Evolutionary conservation across 495 filamentous ascomycete genomes (phyloP).

Genomic region (Aspergillus kassunensis): DNA sequence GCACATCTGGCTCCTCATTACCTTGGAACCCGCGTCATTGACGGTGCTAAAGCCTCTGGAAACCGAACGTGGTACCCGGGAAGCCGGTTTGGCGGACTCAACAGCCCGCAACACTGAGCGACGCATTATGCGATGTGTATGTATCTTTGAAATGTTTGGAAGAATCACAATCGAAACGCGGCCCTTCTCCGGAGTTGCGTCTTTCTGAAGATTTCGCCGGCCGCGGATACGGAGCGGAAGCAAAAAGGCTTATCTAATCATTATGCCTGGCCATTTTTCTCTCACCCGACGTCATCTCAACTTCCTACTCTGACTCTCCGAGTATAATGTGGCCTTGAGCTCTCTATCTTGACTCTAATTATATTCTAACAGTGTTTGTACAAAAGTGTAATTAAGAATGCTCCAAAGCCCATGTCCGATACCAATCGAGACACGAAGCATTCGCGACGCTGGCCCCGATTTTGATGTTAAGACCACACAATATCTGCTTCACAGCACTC

Average conservation of each 20-base stretch:
- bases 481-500: conserved; percentile 87
- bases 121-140: conserved; percentile 29
- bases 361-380: not conserved
- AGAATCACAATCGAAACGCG: conserved; percentile 5
- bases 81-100: conserved; percentile 40
- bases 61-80: conserved; percentile 35
- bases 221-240: conserved; percentile 19
- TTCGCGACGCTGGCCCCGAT: conserved; percentile 85
- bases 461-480: conserved; percentile 82
- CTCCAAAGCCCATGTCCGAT: conserved; percentile 62
- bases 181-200: conserved; percentile 4
- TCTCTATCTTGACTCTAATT: not conserved
- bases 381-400: conserved; percentile 21
- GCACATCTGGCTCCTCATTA: conserved; percentile 14
- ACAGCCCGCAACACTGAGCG: conserved; percentile 45
- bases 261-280: not conserved
- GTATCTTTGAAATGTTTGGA: not conserved
- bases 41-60: conserved; percentile 42
- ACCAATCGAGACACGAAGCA: conserved; percentile 79
- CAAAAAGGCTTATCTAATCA: conserved; percentile 27
- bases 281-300: not conserved
- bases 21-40: conserved; percentile 35
- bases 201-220: conserved; percentile 16
- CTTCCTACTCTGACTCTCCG: not conserved
- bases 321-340: not conserved